Evolutionary conservation across 1,139 yeast genomes (phyloP), one percentile per base, ranked within the genome.

Genomic region (Taphrina populina): DNA sequence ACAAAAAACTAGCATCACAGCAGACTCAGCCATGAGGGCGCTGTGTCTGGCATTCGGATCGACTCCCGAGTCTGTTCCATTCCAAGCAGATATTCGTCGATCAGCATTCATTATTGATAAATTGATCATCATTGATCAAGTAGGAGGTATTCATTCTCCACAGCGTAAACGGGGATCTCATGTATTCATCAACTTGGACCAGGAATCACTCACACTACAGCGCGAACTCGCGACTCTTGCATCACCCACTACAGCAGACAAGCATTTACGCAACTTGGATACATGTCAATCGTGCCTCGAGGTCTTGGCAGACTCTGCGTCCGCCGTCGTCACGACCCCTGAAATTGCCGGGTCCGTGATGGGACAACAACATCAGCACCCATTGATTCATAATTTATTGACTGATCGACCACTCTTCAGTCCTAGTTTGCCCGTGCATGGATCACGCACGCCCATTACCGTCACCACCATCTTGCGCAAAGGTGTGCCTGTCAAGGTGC

Each of bases 321-420:
- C 81, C 0, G 82, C 82, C 1, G 66, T 78, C 10, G 74, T 78
- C 56, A 78, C 82, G 2, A 76, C 81, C 0, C 80, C 81, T 0
- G 62, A 65, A 8, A 71, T 72, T 26, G 79, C 80, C 0, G 72
- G 73, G 1, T 64, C 67, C 11, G 63, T 65, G 21, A 58, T 58
- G 2, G 44, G 63, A 7, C 24, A 56, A 17, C 60, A 59, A 34
- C n/a, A n/a, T n/a, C n/a, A n/a, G n/a, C 61, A 68, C 13, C 59
- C 68, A 1, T 78, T 92, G 35, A 80, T 92, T 8, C 88, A 88
- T 69, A 92, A 92, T 66, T 79, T 92, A 6, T 73, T 92, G 36
- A 92, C 98, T 0, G 97, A 92, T 67, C 74, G 97, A 56, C 88
- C 97, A 0, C 77, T 88, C n/a, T 83, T 92, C 13, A 88, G 96